These are phyloP conservation scores for Xylariales sp. DNA, from an alignment of 2,329 filamentous ascomycete genomes.

Conservation along the genomic window DNA sequence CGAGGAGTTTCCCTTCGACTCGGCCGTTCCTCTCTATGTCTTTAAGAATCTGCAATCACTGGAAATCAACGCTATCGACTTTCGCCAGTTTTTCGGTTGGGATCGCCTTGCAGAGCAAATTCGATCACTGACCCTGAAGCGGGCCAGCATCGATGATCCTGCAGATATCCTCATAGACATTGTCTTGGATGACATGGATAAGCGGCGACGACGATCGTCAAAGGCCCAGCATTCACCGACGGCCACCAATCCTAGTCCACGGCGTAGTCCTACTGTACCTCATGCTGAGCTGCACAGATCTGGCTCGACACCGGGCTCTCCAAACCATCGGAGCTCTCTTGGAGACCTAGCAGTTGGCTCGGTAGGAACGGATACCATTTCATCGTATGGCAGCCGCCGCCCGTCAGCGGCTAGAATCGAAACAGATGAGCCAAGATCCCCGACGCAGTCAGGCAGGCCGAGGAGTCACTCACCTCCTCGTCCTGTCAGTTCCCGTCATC, in stretches of 20 bases:
- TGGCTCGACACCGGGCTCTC: slow-evolving; percentile 62
- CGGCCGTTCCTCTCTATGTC: slow-evolving; percentile 88
- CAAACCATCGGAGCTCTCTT: slow-evolving; percentile 42
- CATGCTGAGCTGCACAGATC: slow-evolving; percentile 65
- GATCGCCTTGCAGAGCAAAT: slow-evolving; percentile 89
- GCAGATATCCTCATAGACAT: slow-evolving; percentile 88
- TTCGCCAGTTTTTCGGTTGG: slow-evolving; percentile 96
- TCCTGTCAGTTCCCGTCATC: slow-evolving; percentile 69
- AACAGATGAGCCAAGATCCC: slow-evolving; percentile 41
- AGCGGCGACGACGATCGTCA: slow-evolving; percentile 78
- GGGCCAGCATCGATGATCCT: slow-evolving; percentile 83
- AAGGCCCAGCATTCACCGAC: slow-evolving; percentile 80
- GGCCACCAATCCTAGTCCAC: slow-evolving; percentile 57
- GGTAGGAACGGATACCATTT: slow-evolving; percentile 41
- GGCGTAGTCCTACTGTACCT: slow-evolving; percentile 58
- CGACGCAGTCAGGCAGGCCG: slow-evolving; percentile 45
- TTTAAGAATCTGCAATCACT: slow-evolving; percentile 96
- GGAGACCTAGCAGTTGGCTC: slow-evolving; percentile 56
- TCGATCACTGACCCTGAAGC: slow-evolving; percentile 81
- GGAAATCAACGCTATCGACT: slow-evolving; percentile 93
- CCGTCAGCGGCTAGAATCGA: slow-evolving; percentile 43
- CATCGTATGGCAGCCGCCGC: slow-evolving; percentile 31
- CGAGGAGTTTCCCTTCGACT: slow-evolving; percentile 97
- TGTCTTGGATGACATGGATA: slow-evolving; percentile 94
- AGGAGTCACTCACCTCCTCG: slow-evolving; percentile 79